Percentiles rank a stretch among this genome's conserved stretches.
Evolutionary conservation across 306 rosid species (phyloP).

Genomic region (Glycine soja): DNA sequence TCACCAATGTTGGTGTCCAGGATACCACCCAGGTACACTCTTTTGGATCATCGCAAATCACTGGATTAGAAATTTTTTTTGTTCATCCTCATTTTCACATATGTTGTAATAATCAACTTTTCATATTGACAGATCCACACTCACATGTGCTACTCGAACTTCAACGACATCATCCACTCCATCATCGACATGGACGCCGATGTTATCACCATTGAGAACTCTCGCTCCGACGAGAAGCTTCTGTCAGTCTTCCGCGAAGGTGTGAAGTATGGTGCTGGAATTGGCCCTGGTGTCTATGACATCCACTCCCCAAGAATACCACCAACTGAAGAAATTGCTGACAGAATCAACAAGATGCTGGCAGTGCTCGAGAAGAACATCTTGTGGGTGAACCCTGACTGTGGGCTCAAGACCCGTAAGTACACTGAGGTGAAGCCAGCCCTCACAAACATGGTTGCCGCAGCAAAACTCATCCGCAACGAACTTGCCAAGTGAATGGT

Average conservation of each 20-base stretch:
- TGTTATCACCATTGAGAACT: constrained; percentile 94
- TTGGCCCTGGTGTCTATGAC: constrained; percentile 95
- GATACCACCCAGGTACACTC: constrained; percentile 91
- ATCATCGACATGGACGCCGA: constrained; percentile 94
- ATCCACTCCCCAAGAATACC: constrained; percentile 97
- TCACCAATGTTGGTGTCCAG: constrained; percentile 78
- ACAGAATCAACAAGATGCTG: constrained; percentile 92
- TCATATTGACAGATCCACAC: constrained; percentile 77
- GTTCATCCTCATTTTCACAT: neutral
- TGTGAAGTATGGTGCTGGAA: constrained; percentile 94
- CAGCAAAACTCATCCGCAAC: constrained; percentile 83
- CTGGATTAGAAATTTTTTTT: neutral
- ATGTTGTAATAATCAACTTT: constrained; percentile 14
- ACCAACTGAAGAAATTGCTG: constrained; percentile 89
- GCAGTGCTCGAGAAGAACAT: constrained; percentile 93
- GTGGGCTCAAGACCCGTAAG: constrained; percentile 96
- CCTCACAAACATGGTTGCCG: constrained; percentile 78
- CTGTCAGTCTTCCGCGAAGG: constrained; percentile 97
- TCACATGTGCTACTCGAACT: constrained; percentile 98
- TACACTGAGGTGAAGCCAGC: constrained; percentile 89
- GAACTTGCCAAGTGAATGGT: constrained; percentile 74
- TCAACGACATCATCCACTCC: constrained; percentile 93
- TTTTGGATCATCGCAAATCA: constrained; percentile 14
- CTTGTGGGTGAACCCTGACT: constrained; percentile 96
- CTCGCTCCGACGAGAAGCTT: constrained; percentile 93